Conservation (phyloP, 208 protist species). For the Leishmania tarentolae region DNA sequence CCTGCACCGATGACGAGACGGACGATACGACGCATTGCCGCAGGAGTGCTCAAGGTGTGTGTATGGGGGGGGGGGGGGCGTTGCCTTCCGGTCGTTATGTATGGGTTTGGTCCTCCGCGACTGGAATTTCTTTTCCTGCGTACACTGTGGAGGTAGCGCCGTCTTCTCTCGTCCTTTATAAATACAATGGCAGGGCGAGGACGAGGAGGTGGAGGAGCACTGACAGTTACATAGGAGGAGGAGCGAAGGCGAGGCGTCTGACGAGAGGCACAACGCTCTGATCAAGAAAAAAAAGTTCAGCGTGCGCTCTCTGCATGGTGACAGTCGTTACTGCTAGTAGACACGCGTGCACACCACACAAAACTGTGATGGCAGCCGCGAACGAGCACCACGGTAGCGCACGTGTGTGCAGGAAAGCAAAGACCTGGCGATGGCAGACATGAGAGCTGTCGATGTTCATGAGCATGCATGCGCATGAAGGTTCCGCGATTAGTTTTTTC, state of each 20-base stretch:
- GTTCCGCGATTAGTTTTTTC: background rate
- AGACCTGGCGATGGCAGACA: background rate
- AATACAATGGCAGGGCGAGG: background rate
- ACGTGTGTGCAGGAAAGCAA: background rate
- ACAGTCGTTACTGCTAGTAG: background rate
- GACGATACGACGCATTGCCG: conserved; percentile 18
- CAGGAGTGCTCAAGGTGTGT: background rate
- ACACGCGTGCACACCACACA: background rate
- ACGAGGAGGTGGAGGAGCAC: background rate
- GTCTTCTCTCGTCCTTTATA: background rate
- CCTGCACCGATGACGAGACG: conserved; percentile 6
- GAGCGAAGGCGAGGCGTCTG: background rate
- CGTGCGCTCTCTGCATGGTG: background rate
- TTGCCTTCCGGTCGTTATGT: background rate
- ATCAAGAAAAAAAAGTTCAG: too few species aligned
- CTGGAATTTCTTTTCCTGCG: background rate
- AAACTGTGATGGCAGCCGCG: background rate
- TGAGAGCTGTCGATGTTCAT: background rate
- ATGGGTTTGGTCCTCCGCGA: too few species aligned
- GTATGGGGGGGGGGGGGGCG: background rate
- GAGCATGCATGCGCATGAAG: background rate
- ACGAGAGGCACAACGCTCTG: background rate
- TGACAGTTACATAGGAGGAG: background rate
- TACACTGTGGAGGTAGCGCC: background rate
- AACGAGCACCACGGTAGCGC: too few species aligned